Conservation (phyloP, 78 protist genomes). For the slime mould (Dictyostelium discoideum) region dicty_2.7 NC_007091.3:4962001-4962500, state of each 20-base stretch:
- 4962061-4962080: constrained; percentile 21
- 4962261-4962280: constrained; percentile 54
- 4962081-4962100: constrained; percentile 14
- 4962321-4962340: constrained; percentile 71
- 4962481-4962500: constrained; percentile 26
- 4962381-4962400: constrained; percentile 77
- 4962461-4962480: constrained; percentile 80
- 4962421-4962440: constrained; percentile 63
- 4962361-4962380: not conserved
- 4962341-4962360: not conserved
- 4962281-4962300: constrained; percentile 36
- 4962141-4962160: constrained; percentile 39
- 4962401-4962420: constrained; percentile 33
- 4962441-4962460: constrained; percentile 72
- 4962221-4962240: constrained; percentile 69
- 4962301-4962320: constrained; percentile 36
- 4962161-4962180: constrained; percentile 53
- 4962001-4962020: constrained; percentile 68
- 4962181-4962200: constrained; percentile 45
- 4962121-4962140: constrained; percentile 10
- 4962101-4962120: constrained; percentile 42
- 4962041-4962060: constrained; percentile 20
- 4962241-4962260: constrained; percentile 38
- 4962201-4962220: constrained; percentile 62
- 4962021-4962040: constrained; percentile 78